phyloP scores from a whole-genome alignment of 2,329 filamentous ascomycete species.

The Pyrenochaeta sp. region DNA sequence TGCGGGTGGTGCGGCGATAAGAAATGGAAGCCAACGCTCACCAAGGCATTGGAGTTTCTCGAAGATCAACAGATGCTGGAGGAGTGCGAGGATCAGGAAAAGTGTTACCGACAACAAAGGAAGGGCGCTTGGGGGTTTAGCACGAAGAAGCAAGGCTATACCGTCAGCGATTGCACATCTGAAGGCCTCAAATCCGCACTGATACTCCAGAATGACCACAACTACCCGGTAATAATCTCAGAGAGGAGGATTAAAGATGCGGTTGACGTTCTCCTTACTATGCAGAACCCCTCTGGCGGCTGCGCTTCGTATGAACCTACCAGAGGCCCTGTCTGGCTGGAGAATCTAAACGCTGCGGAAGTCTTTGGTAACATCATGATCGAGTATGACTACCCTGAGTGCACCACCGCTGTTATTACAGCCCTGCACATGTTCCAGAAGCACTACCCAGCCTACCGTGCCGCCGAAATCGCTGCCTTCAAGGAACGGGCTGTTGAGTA shows the following conservation, averaged over 20 bases:
- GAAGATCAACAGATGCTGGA: conserved; percentile 91
- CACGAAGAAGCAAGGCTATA: conserved; percentile 90
- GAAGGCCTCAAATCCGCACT: conserved; percentile 90
- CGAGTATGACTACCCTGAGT: conserved; percentile 97
- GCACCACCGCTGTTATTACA: conserved; percentile 92
- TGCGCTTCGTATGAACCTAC: conserved; percentile 90
- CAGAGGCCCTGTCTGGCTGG: conserved; percentile 77
- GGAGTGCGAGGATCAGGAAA: conserved; percentile 76
- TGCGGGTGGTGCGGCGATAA: conserved; percentile 79
- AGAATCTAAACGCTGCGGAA: conserved; percentile 92
- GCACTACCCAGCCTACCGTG: conserved; percentile 81
- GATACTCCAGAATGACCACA: conserved; percentile 77
- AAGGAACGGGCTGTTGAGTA: conserved; percentile 78
- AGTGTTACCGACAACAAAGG: conserved; percentile 86
- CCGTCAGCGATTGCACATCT: conserved; percentile 91
- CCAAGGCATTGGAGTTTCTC: conserved; percentile 81
- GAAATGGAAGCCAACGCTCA: conserved; percentile 83
- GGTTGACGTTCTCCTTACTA: conserved; percentile 87
- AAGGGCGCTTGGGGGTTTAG: conserved; percentile 98
- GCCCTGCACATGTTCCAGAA: conserved; percentile 82
- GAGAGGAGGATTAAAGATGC: conserved; percentile 84
- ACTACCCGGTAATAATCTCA: conserved; percentile 75
- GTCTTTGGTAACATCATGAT: conserved; percentile 98
- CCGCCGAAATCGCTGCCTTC: conserved; percentile 75
- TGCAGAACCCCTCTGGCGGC: conserved; percentile 86